These are phyloP conservation scores for Exidia glandulosa DNA, from an alignment of 768 basidiomycete species.

Conservation along the genomic window DNA sequence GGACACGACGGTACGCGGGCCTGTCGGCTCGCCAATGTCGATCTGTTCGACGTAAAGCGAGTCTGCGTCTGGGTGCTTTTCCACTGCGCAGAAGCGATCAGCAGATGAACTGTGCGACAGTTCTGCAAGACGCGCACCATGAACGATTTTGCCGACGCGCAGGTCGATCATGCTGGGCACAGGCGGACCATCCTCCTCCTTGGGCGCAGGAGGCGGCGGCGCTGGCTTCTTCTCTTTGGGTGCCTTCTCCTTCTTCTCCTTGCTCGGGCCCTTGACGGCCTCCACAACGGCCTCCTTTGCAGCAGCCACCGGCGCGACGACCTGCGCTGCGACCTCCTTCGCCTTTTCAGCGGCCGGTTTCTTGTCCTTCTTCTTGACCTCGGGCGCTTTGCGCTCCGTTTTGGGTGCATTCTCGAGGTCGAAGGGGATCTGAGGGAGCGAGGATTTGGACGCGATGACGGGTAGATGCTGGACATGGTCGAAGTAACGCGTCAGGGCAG, in stretches of 20 bases:
- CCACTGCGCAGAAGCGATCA: slow-evolving; percentile 40
- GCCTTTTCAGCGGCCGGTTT: slow-evolving; percentile 27
- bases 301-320: neutral
- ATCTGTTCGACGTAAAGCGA: slow-evolving; percentile 99
- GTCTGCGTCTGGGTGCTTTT: slow-evolving; percentile 95
- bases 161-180: slow-evolving; percentile 96
- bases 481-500: slow-evolving; percentile 86
- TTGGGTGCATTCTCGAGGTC: slow-evolving; percentile 70
- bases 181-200: slow-evolving; percentile 50
- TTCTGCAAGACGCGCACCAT: slow-evolving; percentile 64
- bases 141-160: slow-evolving; percentile 84
- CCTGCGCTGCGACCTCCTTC: neutral
- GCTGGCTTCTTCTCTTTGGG: slow-evolving; percentile 49
- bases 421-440: slow-evolving; percentile 47
- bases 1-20: slow-evolving; percentile 92
- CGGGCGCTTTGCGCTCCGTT: slow-evolving; percentile 57
- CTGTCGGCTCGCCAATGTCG: slow-evolving; percentile 87
- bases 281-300: slow-evolving; percentile 1
- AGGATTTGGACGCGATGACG: slow-evolving; percentile 37
- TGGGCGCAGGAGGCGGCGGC: slow-evolving; percentile 19
- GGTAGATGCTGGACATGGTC: slow-evolving; percentile 79
- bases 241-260: slow-evolving; percentile 32
- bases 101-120: slow-evolving; percentile 5
- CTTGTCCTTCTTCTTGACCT: slow-evolving; percentile 67
- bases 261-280: slow-evolving; percentile 16